These are phyloP conservation scores for Alternaria incomplexa DNA, from an alignment of 2,329 filamentous ascomycete species.

Conservation along the genomic window DNA sequence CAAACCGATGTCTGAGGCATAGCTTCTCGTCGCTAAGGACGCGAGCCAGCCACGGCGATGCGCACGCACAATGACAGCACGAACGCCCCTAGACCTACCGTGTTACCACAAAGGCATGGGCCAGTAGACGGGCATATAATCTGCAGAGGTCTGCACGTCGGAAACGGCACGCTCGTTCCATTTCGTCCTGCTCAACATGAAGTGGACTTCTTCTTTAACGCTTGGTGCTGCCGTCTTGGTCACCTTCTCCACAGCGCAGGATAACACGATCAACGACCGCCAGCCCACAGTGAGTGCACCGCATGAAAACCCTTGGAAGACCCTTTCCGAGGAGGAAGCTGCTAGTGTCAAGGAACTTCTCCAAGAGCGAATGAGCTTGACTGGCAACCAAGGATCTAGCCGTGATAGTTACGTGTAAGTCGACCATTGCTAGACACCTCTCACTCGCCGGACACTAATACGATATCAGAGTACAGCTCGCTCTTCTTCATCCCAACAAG, in stretches of 20 bases:
- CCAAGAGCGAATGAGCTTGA: slow-evolving; percentile 11
- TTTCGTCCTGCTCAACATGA: not conserved
- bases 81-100: not conserved
- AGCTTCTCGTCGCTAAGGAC: not conserved
- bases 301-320: slow-evolving; percentile 16
- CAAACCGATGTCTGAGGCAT: not conserved
- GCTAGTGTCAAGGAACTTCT: slow-evolving; percentile 14
- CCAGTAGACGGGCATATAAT: slow-evolving; percentile 1
- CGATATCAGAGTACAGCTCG: slow-evolving; percentile 9
- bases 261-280: not conserved
- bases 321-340: slow-evolving; percentile 16
- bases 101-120: not conserved
- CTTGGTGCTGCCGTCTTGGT: slow-evolving; percentile 6
- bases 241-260: slow-evolving; percentile 5
- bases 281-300: slow-evolving; percentile 15
- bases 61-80: not conserved
- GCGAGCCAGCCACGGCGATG: not conserved
- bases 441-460: not conserved
- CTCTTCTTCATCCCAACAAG: slow-evolving; percentile 28
- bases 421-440: not conserved
- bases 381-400: slow-evolving; percentile 14
- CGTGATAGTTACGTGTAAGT: slow-evolving; percentile 20
- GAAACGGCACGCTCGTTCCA: not conserved
- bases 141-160: not conserved
- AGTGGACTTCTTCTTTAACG: slow-evolving; percentile 2